Conservation (phyloP, 805 yeast genomes). For the Maudiozyma bulderi region DNA sequence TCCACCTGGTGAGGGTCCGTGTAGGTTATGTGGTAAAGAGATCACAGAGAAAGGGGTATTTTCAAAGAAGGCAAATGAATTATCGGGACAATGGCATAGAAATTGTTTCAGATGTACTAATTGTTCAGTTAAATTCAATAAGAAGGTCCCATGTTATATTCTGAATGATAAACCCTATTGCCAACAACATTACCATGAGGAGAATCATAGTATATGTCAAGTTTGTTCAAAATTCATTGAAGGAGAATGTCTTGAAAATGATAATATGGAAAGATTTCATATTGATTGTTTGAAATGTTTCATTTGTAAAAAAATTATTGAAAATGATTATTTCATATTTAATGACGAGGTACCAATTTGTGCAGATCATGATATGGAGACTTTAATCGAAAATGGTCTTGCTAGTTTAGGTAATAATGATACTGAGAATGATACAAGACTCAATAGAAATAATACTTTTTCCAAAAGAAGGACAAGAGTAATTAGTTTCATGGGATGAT, state of each 20-base stretch:
- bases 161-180: slow-evolving; percentile 76
- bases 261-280: slow-evolving; percentile 65
- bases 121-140: slow-evolving; percentile 52
- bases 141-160: slow-evolving; percentile 63
- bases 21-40: slow-evolving; percentile 56
- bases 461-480: slow-evolving; percentile 27
- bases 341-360: slow-evolving; percentile 25
- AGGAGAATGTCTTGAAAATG: slow-evolving; percentile 83
- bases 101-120: slow-evolving; percentile 66
- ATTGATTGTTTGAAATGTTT: slow-evolving; percentile 60
- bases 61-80: slow-evolving; percentile 29
- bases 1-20: slow-evolving; percentile 67
- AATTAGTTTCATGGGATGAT: slow-evolving; percentile 13
- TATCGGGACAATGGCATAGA: slow-evolving; percentile 92
- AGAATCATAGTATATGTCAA: slow-evolving; percentile 67
- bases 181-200: slow-evolving; percentile 60
- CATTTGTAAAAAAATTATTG: slow-evolving; percentile 44
- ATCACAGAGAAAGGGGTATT: slow-evolving; percentile 26
- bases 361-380: slow-evolving; percentile 23
- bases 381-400: slow-evolving; percentile 3
- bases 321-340: slow-evolving; percentile 40
- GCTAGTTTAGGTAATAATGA: background rate
- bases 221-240: slow-evolving; percentile 75
- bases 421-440: no score
- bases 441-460: slow-evolving; percentile 11